Conservation (phyloP, 1,284 basidiomycete genomes). For the Leccinum griseonigrum region DNA sequence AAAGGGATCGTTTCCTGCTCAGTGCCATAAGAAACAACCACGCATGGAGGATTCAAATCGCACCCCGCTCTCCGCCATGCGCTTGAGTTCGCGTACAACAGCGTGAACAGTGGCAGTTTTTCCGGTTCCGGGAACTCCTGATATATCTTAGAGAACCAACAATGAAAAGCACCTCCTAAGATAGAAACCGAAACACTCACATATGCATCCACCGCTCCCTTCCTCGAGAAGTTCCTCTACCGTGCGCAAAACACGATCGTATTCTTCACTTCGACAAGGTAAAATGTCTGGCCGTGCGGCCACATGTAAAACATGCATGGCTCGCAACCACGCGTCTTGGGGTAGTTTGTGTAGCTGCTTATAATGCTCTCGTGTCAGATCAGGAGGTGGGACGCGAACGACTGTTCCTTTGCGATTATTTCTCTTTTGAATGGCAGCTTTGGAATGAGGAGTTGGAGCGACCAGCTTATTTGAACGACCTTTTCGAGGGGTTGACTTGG, state of each 20-base stretch:
- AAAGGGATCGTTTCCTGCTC: conserved; percentile 87
- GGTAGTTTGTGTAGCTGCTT: conserved; percentile 48
- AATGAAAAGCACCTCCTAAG: not conserved
- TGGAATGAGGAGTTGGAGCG: conserved; percentile 68
- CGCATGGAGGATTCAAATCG: conserved; percentile 23
- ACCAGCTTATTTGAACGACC: conserved; percentile 35
- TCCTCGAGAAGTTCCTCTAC: conserved; percentile 89
- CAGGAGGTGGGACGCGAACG: conserved; percentile 37
- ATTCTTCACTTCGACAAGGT: conserved; percentile 91
- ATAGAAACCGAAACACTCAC: conserved; percentile 48
- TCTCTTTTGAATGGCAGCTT: conserved; percentile 50
- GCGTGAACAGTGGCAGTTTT: conserved; percentile 98
- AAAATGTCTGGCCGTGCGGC: conserved; percentile 89
- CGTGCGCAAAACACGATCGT: conserved; percentile 70
- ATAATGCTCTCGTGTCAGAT: conserved; percentile 36
- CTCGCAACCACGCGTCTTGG: conserved; percentile 76
- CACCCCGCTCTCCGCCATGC: conserved; percentile 80
- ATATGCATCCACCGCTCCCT: conserved; percentile 93
- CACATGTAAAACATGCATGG: conserved; percentile 90
- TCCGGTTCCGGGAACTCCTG: conserved; percentile 96
- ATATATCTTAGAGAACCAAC: conserved; percentile 68
- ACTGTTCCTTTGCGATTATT: conserved; percentile 33
- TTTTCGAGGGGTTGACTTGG: conserved; percentile 33
- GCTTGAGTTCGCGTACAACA: conserved; percentile 83
- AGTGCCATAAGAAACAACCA: not conserved